Evolutionary conservation across 1,284 basidiomycete species (phyloP).

Genomic region (Microbotryum silenes-acaulis): DNA sequence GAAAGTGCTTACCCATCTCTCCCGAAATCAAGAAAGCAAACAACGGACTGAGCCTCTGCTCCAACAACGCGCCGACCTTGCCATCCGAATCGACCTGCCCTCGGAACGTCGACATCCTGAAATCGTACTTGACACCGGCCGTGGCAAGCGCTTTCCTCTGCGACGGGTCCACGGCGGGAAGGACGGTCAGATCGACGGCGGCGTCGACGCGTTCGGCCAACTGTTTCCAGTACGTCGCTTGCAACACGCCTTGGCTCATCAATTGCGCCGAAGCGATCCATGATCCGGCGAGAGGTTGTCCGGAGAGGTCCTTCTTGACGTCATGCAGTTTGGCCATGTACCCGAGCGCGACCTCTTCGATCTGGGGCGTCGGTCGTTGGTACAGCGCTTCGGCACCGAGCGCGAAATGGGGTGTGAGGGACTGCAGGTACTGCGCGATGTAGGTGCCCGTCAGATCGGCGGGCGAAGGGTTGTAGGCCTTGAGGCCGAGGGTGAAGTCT

Average conservation of each 20-base stretch:
- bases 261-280: conserved; percentile 93
- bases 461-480: conserved; percentile 87
- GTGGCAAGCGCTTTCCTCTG: conserved; percentile 82
- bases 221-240: conserved; percentile 95
- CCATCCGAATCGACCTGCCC: conserved; percentile 87
- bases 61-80: conserved; percentile 88
- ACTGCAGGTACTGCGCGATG: conserved; percentile 88
- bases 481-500: conserved; percentile 81
- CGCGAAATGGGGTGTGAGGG: conserved; percentile 83
- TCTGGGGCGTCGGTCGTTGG: conserved; percentile 61
- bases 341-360: conserved; percentile 67
- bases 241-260: conserved; percentile 74
- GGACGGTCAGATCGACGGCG: conserved; percentile 84
- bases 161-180: conserved; percentile 59
- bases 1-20: conserved; percentile 66
- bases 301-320: conserved; percentile 23
- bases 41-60: conserved; percentile 90
- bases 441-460: conserved; percentile 85
- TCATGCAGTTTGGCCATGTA: conserved; percentile 65
- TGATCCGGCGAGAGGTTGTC: conserved; percentile 18
- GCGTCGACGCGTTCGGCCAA: conserved; percentile 95
- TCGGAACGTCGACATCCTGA: conserved; percentile 84
- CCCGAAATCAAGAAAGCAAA: conserved; percentile 92
- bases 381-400: conserved; percentile 83
- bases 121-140: conserved; percentile 91